A percentile compares a stretch with the other conserved stretches of the same genome.
Evolutionary conservation across 148 eudicot genomes (phyloP).

Genomic region (Euryodendron excelsum): DNA sequence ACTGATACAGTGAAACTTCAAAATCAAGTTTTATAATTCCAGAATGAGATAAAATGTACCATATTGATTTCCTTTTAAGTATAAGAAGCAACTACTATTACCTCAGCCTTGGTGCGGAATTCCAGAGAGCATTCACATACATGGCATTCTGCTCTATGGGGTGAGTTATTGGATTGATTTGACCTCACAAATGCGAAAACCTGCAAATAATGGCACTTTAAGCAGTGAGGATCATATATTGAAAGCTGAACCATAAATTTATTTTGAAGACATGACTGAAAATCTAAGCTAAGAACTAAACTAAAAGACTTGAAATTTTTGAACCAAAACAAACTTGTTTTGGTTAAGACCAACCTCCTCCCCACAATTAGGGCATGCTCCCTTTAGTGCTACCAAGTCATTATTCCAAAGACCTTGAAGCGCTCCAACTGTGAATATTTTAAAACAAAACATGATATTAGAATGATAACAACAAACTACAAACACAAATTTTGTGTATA

Average conservation of each 20-base stretch:
- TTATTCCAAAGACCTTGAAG: constrained; percentile 74
- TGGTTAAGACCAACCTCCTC: constrained; percentile 67
- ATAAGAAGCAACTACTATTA: constrained; percentile 23
- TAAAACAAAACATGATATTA: constrained; percentile 8
- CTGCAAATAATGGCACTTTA: constrained; percentile 40
- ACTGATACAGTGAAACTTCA: neutral
- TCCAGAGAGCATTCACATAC: constrained; percentile 83
- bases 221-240: neutral
- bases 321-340: neutral
- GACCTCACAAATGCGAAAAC: constrained; percentile 88
- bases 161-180: constrained; percentile 48
- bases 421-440: constrained; percentile 57
- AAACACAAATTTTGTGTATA: neutral
- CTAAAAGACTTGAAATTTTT: neutral
- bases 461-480: neutral
- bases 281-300: neutral
- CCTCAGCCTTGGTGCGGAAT: constrained; percentile 89
- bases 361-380: constrained; percentile 91
- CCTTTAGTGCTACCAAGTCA: constrained; percentile 85
- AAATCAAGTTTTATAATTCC: no score
- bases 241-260: neutral
- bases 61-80: neutral
- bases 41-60: neutral
- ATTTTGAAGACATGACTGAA: neutral
- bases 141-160: constrained; percentile 79